These are phyloP conservation scores for Pythium chondricola DNA, from an alignment of 352 stramenopile species.

Conservation along the genomic window DNA sequence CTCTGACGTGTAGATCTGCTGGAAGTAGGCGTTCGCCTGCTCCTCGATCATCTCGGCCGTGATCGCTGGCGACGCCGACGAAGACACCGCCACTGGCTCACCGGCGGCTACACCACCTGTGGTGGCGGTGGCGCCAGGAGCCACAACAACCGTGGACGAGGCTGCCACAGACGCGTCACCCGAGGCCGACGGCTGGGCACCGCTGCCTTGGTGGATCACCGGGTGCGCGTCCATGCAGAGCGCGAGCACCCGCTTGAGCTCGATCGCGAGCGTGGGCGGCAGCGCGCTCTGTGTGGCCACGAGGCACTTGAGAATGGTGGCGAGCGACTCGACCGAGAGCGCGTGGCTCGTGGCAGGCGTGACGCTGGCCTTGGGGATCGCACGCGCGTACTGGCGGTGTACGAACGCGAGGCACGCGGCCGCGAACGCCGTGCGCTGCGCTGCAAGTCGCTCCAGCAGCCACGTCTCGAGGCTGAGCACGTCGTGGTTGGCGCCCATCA, in stretches of 20 bases:
- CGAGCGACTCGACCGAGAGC: conserved; percentile 79
- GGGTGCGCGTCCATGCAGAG: conserved; percentile 80
- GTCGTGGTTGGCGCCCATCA: conserved; percentile 84
- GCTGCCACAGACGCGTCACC: no score
- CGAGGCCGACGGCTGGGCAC: conserved; percentile 28
- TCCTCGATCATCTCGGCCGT: conserved; percentile 97
- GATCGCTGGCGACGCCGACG: conserved; percentile 30
- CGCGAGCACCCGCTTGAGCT: conserved; percentile 79
- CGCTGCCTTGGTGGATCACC: conserved; percentile 70
- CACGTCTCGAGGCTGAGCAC: conserved; percentile 79
- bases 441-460: conserved; percentile 72
- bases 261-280: conserved; percentile 59
- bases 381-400: conserved; percentile 78
- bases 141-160: no score
- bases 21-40: conserved; percentile 97
- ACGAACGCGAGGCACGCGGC: conserved; percentile 82
- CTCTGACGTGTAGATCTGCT: conserved; percentile 99
- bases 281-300: conserved; percentile 64
- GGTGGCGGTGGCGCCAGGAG: not conserved
- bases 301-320: conserved; percentile 79
- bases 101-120: conserved; percentile 11
- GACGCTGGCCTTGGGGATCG: conserved; percentile 76
- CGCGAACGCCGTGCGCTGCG: conserved; percentile 76
- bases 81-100: not conserved
- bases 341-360: conserved; percentile 75